Evolutionary conservation across 2,329 filamentous ascomycete genomes (phyloP).

Genomic region (Monosporascus sp.): DNA sequence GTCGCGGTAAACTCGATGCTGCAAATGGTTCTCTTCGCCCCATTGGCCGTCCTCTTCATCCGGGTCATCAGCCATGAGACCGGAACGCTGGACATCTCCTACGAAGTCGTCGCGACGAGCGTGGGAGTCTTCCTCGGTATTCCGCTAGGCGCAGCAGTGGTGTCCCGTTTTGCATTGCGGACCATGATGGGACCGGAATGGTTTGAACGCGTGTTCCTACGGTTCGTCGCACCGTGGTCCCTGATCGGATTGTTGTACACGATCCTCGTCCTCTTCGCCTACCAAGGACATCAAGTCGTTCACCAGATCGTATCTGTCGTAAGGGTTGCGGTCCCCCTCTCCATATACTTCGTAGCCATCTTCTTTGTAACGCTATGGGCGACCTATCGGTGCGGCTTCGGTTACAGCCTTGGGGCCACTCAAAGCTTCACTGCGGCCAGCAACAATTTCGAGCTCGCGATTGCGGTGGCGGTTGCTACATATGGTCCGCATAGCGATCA

Average conservation of each 20-base stretch:
- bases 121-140: constrained; percentile 84
- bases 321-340: constrained; percentile 71
- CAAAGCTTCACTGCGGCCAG: constrained; percentile 87
- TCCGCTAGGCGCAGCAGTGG: constrained; percentile 71
- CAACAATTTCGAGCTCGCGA: constrained; percentile 90
- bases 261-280: constrained; percentile 79
- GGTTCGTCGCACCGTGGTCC: constrained; percentile 64
- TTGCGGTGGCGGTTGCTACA: constrained; percentile 78
- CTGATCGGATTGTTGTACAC: constrained; percentile 82
- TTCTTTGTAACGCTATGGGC: constrained; percentile 65
- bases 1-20: constrained; percentile 71
- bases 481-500: constrained; percentile 75
- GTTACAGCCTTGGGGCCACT: constrained; percentile 64
- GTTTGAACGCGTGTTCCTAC: constrained; percentile 68
- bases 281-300: constrained; percentile 70
- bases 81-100: constrained; percentile 38
- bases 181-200: constrained; percentile 46
- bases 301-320: constrained; percentile 80
- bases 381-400: constrained; percentile 62
- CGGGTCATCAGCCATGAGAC: constrained; percentile 54
- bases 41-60: constrained; percentile 64
- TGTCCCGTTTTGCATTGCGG: constrained; percentile 63
- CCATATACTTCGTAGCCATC: constrained; percentile 74
- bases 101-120: constrained; percentile 67
- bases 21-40: constrained; percentile 69